These are phyloP conservation scores for Psilocybe tampanensis DNA, from an alignment of 768 basidiomycete genomes.

Conservation along the genomic window DNA sequence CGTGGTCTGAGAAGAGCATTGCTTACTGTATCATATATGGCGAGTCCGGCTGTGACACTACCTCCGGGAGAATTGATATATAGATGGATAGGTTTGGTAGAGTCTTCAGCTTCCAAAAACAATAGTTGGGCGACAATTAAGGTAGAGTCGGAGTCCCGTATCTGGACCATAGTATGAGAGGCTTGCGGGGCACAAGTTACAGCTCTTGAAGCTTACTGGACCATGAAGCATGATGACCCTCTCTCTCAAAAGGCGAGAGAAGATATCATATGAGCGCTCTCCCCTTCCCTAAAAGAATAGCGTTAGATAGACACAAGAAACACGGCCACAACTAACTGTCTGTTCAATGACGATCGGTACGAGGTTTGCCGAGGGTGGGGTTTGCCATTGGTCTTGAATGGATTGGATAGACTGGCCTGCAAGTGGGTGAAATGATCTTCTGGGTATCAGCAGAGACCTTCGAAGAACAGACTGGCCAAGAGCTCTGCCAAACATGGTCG, in stretches of 20 bases:
- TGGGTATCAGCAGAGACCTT: conserved; percentile 14
- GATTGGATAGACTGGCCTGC: conserved; percentile 41
- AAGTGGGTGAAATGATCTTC: conserved; percentile 57
- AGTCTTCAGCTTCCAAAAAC: conserved; percentile 95
- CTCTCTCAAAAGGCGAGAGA: conserved; percentile 89
- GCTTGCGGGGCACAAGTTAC: conserved; percentile 7
- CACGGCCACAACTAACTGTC: conserved; percentile 51
- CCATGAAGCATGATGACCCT: conserved; percentile 96
- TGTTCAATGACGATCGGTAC: conserved; percentile 95
- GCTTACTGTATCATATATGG: conserved; percentile 95
- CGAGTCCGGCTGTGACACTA: conserved; percentile 92
- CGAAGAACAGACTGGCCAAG: conserved; percentile 21
- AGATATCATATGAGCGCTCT: conserved; percentile 94
- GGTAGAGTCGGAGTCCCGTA: conserved; percentile 87
- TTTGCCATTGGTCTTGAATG: conserved; percentile 34
- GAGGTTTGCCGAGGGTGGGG: conserved; percentile 58
- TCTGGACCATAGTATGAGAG: conserved; percentile 45
- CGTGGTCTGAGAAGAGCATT: conserved; percentile 2
- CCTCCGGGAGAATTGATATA: conserved; percentile 99
- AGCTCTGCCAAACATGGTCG: conserved; percentile 30
- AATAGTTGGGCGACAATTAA: conserved; percentile 90
- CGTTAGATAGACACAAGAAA: conserved; percentile 3
- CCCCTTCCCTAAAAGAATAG: conserved; percentile 64
- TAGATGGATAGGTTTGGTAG: conserved; percentile 90
- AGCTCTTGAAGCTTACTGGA: conserved; percentile 57